Conservation (phyloP, 2,329 filamentous ascomycete species). For the Xylaria sp. region DNA sequence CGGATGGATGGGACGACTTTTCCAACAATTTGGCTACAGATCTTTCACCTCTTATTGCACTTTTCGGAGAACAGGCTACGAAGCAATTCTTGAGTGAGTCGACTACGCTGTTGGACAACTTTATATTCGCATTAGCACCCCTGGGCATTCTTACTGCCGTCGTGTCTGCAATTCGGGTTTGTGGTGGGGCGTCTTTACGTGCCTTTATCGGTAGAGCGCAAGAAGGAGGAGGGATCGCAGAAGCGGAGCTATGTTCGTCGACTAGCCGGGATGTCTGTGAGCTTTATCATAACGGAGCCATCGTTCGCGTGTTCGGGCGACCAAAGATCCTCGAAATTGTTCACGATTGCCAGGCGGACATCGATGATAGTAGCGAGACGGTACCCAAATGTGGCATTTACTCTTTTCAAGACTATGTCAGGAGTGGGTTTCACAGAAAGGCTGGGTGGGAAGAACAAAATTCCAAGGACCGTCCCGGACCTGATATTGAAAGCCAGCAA, state of each 20-base stretch:
- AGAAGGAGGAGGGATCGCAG: constrained; percentile 42
- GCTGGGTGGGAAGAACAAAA: background rate
- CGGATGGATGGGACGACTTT: constrained; percentile 37
- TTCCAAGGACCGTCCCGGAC: no score
- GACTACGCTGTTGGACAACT: constrained; percentile 34
- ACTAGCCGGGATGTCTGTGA: constrained; percentile 49
- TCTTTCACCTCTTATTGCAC: constrained; percentile 41
- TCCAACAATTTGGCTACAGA: constrained; percentile 45
- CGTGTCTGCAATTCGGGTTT: constrained; percentile 38
- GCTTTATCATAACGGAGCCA: constrained; percentile 42
- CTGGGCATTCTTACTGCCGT: constrained; percentile 49
- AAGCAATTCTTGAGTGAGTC: constrained; percentile 22
- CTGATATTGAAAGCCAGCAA: no score
- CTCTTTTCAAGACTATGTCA: background rate
- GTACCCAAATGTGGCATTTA: background rate
- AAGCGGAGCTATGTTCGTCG: constrained; percentile 49
- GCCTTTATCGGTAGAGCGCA: constrained; percentile 48
- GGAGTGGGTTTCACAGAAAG: background rate
- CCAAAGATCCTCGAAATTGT: constrained; percentile 44
- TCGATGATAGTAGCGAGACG: background rate
- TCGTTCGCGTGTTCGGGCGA: constrained; percentile 43
- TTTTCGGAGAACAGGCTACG: constrained; percentile 45
- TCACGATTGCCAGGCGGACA: background rate
- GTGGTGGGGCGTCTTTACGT: constrained; percentile 38
- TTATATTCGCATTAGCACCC: constrained; percentile 45